These are phyloP conservation scores for Pisolithus sp. DNA, from an alignment of 768 basidiomycete species.

Conservation along the genomic window DNA sequence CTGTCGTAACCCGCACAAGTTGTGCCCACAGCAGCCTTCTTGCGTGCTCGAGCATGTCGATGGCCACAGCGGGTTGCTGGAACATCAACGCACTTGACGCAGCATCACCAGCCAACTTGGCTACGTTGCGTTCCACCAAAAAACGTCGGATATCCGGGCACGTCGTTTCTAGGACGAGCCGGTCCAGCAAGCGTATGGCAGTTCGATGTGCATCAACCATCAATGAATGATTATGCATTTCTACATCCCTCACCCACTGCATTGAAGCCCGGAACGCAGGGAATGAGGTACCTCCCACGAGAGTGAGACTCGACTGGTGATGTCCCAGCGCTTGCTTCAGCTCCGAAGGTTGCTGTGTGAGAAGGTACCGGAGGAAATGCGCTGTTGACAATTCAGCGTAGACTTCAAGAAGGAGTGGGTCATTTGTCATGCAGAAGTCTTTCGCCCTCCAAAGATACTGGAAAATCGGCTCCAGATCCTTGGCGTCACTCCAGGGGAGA, in stretches of 20 bases:
- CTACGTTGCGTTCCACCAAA: slow-evolving; percentile 8
- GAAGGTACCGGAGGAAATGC: slow-evolving; percentile 21
- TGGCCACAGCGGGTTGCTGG: slow-evolving; percentile 17
- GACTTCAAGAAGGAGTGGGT: slow-evolving; percentile 16
- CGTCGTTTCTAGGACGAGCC: slow-evolving; percentile 9
- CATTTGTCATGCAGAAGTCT: slow-evolving; percentile 13
- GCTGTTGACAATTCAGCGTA: slow-evolving; percentile 19
- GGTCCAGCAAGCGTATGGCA: slow-evolving; percentile 20
- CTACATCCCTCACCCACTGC: slow-evolving; percentile 18
- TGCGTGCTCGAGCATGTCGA: slow-evolving; percentile 28
- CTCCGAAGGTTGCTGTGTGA: slow-evolving; percentile 12
- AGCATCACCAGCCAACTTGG: slow-evolving; percentile 20
- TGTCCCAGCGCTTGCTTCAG: slow-evolving; percentile 21
- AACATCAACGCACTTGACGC: slow-evolving; percentile 22
- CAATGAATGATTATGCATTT: slow-evolving; percentile 17
- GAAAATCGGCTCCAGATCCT: slow-evolving; percentile 23
- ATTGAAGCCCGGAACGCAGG: slow-evolving; percentile 15
- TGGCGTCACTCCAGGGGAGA: slow-evolving; percentile 16
- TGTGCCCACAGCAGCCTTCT: slow-evolving; percentile 32
- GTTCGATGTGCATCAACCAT: slow-evolving; percentile 25
- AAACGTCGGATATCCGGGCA: slow-evolving; percentile 14
- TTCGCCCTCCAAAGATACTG: slow-evolving; percentile 19
- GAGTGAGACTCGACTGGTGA: slow-evolving; percentile 17
- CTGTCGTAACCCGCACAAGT: slow-evolving; percentile 18
- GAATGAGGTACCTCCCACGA: slow-evolving; percentile 6